Percentiles rank a stretch among this genome's conserved stretches.
Evolutionary conservation across 495 filamentous ascomycete species (phyloP).

Genomic region (Melanomma pulvis-pyrius): DNA sequence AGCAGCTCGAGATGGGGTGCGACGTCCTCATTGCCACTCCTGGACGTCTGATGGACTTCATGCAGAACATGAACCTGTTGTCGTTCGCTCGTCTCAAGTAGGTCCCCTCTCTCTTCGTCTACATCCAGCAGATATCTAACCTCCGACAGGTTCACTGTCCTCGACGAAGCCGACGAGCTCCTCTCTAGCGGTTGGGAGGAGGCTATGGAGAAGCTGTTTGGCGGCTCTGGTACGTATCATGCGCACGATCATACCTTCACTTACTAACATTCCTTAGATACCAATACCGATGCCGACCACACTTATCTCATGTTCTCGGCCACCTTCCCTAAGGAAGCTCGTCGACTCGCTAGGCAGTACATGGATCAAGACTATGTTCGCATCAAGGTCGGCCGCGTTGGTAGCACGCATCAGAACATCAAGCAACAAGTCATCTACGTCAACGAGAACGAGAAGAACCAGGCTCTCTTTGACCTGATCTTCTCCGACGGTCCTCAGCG

Average conservation of each 20-base stretch:
- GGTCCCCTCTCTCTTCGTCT: constrained; percentile 20
- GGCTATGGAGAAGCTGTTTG: constrained; percentile 70
- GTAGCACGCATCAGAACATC: constrained; percentile 77
- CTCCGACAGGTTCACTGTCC: constrained; percentile 69
- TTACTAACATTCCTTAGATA: constrained; percentile 39
- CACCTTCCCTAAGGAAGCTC: constrained; percentile 79
- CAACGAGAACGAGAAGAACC: constrained; percentile 63
- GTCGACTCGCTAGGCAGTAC: constrained; percentile 72
- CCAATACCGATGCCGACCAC: constrained; percentile 80
- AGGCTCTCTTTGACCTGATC: constrained; percentile 73
- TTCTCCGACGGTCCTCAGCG: constrained; percentile 66
- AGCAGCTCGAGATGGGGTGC: constrained; percentile 78
- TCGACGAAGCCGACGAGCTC: constrained; percentile 96
- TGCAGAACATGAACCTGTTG: constrained; percentile 66
- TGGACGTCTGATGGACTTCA: constrained; percentile 82
- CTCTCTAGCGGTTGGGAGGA: constrained; percentile 73
- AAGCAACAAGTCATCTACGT: constrained; percentile 70
- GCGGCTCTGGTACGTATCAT: constrained; percentile 67
- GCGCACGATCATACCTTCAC: constrained; percentile 18
- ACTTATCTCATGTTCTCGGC: constrained; percentile 93
- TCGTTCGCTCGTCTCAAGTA: constrained; percentile 77
- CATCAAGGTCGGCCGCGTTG: constrained; percentile 81
- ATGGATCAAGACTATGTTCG: constrained; percentile 72
- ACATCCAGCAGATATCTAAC: constrained; percentile 6
- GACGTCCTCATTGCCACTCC: constrained; percentile 88